A percentile compares a stretch with the other conserved stretches of the same genome.
phyloP scores from a whole-genome alignment of 176 grass and related monocot genomes.

The Eleusine coracana region DNA sequence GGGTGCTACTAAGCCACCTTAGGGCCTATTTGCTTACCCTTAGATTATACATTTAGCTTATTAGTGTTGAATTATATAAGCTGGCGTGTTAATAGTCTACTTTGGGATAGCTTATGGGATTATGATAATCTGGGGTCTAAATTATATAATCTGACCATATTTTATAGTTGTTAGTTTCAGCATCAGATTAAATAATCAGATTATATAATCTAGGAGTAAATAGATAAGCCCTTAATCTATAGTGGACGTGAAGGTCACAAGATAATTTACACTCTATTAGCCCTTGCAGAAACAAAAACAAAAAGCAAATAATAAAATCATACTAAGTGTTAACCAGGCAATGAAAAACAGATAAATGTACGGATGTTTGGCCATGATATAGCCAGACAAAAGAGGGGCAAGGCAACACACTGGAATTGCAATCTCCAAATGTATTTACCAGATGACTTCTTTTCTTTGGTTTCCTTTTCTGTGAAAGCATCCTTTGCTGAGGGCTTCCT shows the following conservation, averaged over 20 bases:
- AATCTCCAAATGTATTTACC: slow-evolving; percentile 56
- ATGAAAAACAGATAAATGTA: background rate
- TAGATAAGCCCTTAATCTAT: background rate
- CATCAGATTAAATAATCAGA: too few species aligned
- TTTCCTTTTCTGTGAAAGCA: slow-evolving; percentile 45
- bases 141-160: too few species aligned
- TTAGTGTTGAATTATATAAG: background rate
- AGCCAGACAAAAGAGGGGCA: slow-evolving; percentile 6
- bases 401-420: background rate
- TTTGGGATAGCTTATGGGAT: background rate
- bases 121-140: background rate
- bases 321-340: background rate
- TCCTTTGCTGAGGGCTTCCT: slow-evolving; percentile 52
- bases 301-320: background rate
- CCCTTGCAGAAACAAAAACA: too few species aligned
- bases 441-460: slow-evolving; percentile 68
- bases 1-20: background rate
- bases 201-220: too few species aligned
- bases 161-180: too few species aligned
- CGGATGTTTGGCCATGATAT: background rate
- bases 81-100: background rate
- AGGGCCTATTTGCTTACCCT: background rate
- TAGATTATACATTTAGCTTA: background rate
- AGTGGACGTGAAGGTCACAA: background rate
- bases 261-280: background rate